A percentile compares a stretch with the other conserved stretches of the same genome.
Conservation (phyloP, 2,329 filamentous ascomycete genomes). For the Coniella lustricola region DNA sequence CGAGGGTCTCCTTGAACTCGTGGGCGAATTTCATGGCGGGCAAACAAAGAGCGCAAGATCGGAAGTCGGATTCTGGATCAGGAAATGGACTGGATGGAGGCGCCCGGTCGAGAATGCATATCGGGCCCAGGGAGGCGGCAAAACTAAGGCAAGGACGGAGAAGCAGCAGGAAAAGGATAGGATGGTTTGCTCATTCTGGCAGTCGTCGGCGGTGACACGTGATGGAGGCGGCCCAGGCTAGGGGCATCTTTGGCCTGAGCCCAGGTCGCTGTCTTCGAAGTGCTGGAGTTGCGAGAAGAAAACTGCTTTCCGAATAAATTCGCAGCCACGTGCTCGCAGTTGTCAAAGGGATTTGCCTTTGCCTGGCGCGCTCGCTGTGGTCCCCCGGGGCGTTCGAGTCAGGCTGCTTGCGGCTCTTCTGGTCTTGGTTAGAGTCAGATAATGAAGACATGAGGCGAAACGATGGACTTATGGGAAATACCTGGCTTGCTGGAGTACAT, state of each 20-base stretch:
- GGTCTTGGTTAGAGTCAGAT: too few relatives aligned
- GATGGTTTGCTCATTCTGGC: neutral
- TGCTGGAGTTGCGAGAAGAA: neutral
- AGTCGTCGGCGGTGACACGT: neutral
- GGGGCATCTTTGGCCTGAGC: neutral
- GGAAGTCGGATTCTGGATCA: neutral
- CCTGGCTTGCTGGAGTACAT: too few relatives aligned
- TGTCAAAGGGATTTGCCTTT: too few relatives aligned
- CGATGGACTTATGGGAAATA: too few relatives aligned
- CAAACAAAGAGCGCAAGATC: neutral
- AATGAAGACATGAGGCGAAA: too few relatives aligned
- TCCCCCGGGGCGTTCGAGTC: too few relatives aligned
- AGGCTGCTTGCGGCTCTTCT: too few relatives aligned
- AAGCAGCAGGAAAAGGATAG: neutral
- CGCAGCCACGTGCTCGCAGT: too few relatives aligned
- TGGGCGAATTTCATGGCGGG: slow-evolving; percentile 77
- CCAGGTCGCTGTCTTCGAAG: neutral
- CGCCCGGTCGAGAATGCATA: neutral
- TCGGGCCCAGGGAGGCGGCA: neutral
- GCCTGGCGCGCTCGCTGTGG: too few relatives aligned
- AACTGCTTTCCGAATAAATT: too few relatives aligned
- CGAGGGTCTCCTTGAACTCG: slow-evolving; percentile 63
- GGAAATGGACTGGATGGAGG: neutral
- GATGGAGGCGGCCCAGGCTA: neutral
- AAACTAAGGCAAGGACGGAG: neutral